Percentiles rank a stretch among this genome's conserved stretches.
Evolutionary conservation across 352 stramenopile genomes (phyloP).

Genomic region (Pythium utonaiense): DNA sequence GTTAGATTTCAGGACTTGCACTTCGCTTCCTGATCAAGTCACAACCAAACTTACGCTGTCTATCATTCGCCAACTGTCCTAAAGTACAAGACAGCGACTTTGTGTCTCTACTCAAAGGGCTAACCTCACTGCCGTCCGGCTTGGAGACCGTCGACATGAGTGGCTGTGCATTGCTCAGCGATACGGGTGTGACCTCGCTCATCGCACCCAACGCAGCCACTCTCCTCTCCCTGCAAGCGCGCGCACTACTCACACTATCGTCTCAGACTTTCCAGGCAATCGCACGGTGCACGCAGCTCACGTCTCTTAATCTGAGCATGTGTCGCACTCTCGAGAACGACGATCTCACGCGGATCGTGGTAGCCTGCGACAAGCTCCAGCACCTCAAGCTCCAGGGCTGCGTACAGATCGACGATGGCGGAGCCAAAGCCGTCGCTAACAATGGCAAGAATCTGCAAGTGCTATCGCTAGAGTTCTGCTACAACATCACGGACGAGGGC

Average conservation of each 20-base stretch:
- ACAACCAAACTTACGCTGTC: constrained; percentile 36
- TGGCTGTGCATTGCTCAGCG: constrained; percentile 45
- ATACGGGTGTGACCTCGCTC: constrained; percentile 41
- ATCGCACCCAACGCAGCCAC: constrained; percentile 47
- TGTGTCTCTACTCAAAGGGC: neutral
- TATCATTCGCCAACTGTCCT: constrained; percentile 68
- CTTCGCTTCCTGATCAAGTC: constrained; percentile 53
- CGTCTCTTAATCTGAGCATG: constrained; percentile 68
- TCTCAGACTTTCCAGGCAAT: constrained; percentile 61
- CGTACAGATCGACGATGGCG: constrained; percentile 62
- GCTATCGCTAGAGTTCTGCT: constrained; percentile 89
- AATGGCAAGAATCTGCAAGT: constrained; percentile 35
- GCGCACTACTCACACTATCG: constrained; percentile 51
- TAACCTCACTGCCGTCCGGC: neutral
- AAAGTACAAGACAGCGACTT: constrained; percentile 56
- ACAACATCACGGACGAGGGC: constrained; percentile 75
- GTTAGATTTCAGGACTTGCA: constrained; percentile 51
- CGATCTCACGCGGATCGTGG: constrained; percentile 43
- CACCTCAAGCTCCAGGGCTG: constrained; percentile 60
- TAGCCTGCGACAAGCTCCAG: constrained; percentile 36
- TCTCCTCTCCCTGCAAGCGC: constrained; percentile 54
- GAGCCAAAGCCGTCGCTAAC: constrained; percentile 36
- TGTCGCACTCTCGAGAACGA: constrained; percentile 63
- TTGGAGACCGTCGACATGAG: constrained; percentile 39
- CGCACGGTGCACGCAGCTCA: constrained; percentile 41